phyloP scores from a whole-genome alignment of 371 early-diverging fungal species.

The Mortierella sp. region DNA sequence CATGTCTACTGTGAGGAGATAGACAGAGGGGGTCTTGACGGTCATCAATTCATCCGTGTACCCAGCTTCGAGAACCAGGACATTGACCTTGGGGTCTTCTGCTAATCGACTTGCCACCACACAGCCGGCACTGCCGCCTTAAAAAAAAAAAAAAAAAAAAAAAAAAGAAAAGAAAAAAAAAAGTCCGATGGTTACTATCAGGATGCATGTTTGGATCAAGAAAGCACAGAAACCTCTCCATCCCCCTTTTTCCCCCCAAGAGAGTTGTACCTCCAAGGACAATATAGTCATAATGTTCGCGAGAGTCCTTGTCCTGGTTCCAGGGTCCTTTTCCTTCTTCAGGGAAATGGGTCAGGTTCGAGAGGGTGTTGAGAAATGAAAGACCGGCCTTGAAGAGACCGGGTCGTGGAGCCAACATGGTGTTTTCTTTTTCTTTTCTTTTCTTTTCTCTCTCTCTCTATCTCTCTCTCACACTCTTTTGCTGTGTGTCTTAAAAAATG shows the following conservation, averaged over 20 bases:
- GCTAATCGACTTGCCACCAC: conserved; percentile 41
- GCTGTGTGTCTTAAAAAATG: too few relatives aligned
- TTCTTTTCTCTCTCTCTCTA: too few relatives aligned
- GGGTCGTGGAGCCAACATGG: conserved; percentile 21
- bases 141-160: neutral
- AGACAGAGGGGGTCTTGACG: conserved; percentile 19
- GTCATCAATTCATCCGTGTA: conserved; percentile 31
- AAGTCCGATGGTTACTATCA: too few relatives aligned
- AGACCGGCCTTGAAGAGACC: conserved; percentile 5
- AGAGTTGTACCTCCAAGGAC: conserved; percentile 30
- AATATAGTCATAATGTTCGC: conserved; percentile 33
- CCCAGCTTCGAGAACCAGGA: conserved; percentile 46
- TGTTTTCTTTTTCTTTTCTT: too few relatives aligned
- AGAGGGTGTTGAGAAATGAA: conserved; percentile 12
- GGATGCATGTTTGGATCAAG: too few relatives aligned
- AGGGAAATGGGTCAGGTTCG: conserved; percentile 12
- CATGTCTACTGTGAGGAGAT: conserved; percentile 14
- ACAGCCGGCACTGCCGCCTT: conserved; percentile 44
- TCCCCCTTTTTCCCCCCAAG: too few relatives aligned
- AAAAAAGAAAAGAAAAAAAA: neutral
- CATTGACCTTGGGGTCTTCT: conserved; percentile 41
- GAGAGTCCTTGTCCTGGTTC: conserved; percentile 29
- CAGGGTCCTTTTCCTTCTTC: conserved; percentile 34
- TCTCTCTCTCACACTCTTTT: too few relatives aligned
- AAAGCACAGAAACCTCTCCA: too few relatives aligned